phyloP scores from a whole-genome alignment of 1,284 basidiomycete genomes.

The Macrocybe sp. region DNA sequence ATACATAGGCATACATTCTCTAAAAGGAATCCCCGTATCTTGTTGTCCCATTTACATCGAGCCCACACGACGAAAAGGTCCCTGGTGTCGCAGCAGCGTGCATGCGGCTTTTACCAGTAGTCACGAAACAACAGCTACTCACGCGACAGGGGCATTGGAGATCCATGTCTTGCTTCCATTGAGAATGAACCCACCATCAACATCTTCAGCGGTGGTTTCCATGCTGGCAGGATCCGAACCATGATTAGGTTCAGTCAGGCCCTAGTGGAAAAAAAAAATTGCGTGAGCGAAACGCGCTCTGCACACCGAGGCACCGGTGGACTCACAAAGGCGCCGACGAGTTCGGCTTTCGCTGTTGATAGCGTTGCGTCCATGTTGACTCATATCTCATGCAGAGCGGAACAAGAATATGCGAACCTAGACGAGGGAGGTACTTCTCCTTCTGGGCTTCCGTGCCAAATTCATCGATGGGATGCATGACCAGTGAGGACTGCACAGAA shows the following conservation, averaged over 20 bases:
- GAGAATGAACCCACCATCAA: constrained; percentile 79
- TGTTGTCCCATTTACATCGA: constrained; percentile 89
- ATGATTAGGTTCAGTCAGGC: constrained; percentile 94
- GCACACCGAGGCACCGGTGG: neutral
- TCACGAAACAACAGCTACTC: constrained; percentile 26
- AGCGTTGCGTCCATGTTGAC: neutral
- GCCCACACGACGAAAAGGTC: constrained; percentile 94
- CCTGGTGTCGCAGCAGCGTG: constrained; percentile 30
- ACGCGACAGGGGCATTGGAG: constrained; percentile 86
- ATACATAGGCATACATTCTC: constrained; percentile 61
- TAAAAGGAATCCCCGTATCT: constrained; percentile 88
- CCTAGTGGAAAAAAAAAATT: constrained; percentile 38
- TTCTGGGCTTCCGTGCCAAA: constrained; percentile 91
- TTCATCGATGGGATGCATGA: constrained; percentile 97
- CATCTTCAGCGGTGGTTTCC: constrained; percentile 89
- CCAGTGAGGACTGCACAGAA: constrained; percentile 93
- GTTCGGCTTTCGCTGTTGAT: constrained; percentile 73
- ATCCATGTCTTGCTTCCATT: constrained; percentile 98
- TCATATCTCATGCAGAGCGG: neutral
- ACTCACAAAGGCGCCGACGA: constrained; percentile 90
- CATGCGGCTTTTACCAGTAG: neutral
- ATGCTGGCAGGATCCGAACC: constrained; percentile 93
- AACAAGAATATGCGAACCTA: constrained; percentile 50
- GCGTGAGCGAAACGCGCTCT: neutral
- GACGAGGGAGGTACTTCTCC: constrained; percentile 82